Base-by-base conservation (phyloP, 352 stramenopile species). In the Globisporangium polare region DNA sequence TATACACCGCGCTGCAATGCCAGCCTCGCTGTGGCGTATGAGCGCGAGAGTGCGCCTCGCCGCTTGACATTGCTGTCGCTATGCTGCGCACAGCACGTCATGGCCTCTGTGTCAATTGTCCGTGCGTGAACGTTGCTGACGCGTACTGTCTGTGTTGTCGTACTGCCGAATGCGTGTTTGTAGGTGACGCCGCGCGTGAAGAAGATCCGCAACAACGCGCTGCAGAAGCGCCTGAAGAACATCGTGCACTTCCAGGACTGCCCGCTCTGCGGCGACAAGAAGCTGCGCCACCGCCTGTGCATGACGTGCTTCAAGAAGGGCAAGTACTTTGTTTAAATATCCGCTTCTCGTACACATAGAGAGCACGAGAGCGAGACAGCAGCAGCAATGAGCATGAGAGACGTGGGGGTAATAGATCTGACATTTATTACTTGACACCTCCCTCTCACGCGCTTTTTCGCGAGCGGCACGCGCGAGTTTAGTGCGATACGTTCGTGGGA, bases 231-330 rank as follows among this genome's bases (percentile, higher is more conserved):
- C 27, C 69, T 95, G 39, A 94, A 94, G 77, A 95, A 95, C 77
- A 95, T 95, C 58, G 86, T 95, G 68, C 86, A 95, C 74, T 93
- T 95, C 60, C 86, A 95, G 73, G 71, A 83, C 67, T 95, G 86
- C 58, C 69, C 82, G 39, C 58, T 94, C 61, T 95, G 86, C 53
- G 80, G 83, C 59, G 77, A 90, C 66, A 95, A 95, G 83, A 95
- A 95, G 68, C 71, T 95, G 42, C 83, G 86, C 69, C 86, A 95
- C 70, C 85, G 86, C 58, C 63, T 95, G 52, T 95, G 86, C 79
- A 95, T 95, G 84, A 90, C 79, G 74, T 95, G 86, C 76, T 95
- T 91, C 77, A 95, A 95, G 80, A 94, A 95, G 78, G 86, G 86
- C 78, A 93, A 86, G 69, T 95, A 95, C 74, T 95, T 95, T 75